These are phyloP conservation scores for Anastatica hierochuntica DNA, from an alignment of 345 rosid genomes.

Conservation along the genomic window DNA sequence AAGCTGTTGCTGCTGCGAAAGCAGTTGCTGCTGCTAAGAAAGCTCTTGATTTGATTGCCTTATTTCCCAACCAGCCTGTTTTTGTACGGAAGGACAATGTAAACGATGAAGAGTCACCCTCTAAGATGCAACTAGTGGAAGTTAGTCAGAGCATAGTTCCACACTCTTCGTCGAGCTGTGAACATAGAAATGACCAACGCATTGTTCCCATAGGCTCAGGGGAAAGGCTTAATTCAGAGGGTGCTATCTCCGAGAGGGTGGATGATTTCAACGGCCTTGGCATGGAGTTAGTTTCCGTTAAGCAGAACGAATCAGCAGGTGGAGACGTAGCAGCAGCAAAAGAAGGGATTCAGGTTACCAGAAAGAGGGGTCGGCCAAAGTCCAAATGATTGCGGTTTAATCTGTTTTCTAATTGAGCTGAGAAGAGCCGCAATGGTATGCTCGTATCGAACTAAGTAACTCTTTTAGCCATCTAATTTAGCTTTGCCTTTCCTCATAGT, in stretches of 20 bases:
- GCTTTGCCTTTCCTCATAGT: conserved; percentile 1
- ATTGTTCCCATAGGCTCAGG: neutral
- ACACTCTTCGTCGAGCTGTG: conserved; percentile 41
- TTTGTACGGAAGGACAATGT: conserved; percentile 41
- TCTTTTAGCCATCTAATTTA: neutral
- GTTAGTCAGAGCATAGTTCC: conserved; percentile 59
- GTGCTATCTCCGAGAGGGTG: neutral
- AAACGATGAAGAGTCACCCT: conserved; percentile 60
- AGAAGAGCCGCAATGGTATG: neutral
- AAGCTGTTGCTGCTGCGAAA: conserved; percentile 64
- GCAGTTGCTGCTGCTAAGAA: conserved; percentile 62
- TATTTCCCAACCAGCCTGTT: conserved; percentile 39
- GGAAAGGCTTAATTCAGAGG: neutral
- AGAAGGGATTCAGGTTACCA: conserved; percentile 9
- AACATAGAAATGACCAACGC: neutral
- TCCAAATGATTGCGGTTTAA: conserved; percentile 9
- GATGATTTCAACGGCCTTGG: neutral
- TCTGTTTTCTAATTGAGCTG: neutral
- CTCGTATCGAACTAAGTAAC: too few species aligned
- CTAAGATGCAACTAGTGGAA: conserved; percentile 45
- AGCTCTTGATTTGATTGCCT: conserved; percentile 67
- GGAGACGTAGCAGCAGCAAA: conserved; percentile 1
- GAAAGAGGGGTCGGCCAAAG: conserved; percentile 22
- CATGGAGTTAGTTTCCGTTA: neutral
- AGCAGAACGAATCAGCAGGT: neutral